A percentile compares a stretch with the other conserved stretches of the same genome.
phyloP scores from a whole-genome alignment of 2,329 filamentous ascomycete species.

The Talaromyces sp. region DNA sequence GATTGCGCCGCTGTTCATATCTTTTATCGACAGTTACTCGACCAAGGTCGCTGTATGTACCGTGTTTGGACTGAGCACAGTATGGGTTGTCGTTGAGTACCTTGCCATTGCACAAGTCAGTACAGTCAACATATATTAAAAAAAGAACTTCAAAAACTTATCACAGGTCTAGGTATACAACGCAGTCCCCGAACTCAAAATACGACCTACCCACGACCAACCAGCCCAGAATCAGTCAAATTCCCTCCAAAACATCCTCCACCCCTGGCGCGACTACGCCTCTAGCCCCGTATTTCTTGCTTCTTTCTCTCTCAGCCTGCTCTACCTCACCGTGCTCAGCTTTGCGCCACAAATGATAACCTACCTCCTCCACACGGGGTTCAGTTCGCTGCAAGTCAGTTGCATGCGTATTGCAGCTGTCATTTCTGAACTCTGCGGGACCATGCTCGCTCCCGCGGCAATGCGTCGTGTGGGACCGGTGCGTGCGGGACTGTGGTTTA shows the following conservation, averaged over 20 bases:
- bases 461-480: conserved; percentile 52
- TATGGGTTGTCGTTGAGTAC: conserved; percentile 36
- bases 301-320: conserved; percentile 46
- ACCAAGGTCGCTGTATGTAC: conserved; percentile 42
- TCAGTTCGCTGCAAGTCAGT: conserved; percentile 45
- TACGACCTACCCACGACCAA: neutral
- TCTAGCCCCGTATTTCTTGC: conserved; percentile 32
- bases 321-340: conserved; percentile 52
- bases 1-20: conserved; percentile 48
- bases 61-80: conserved; percentile 41
- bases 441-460: conserved; percentile 46
- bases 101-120: conserved; percentile 32
- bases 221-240: neutral
- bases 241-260: neutral
- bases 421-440: conserved; percentile 49
- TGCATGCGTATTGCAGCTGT: conserved; percentile 44
- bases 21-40: conserved; percentile 41
- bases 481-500: conserved; percentile 65
- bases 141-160: neutral
- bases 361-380: conserved; percentile 48
- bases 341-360: conserved; percentile 53
- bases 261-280: conserved; percentile 24
- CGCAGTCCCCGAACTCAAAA: conserved; percentile 16
- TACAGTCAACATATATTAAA: neutral
- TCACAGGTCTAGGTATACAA: conserved; percentile 15